A percentile compares a stretch with the other conserved stretches of the same genome.
Evolutionary conservation across 371 early-diverging fungal species (phyloP).

Genomic region (Circinella umbellata): DNA sequence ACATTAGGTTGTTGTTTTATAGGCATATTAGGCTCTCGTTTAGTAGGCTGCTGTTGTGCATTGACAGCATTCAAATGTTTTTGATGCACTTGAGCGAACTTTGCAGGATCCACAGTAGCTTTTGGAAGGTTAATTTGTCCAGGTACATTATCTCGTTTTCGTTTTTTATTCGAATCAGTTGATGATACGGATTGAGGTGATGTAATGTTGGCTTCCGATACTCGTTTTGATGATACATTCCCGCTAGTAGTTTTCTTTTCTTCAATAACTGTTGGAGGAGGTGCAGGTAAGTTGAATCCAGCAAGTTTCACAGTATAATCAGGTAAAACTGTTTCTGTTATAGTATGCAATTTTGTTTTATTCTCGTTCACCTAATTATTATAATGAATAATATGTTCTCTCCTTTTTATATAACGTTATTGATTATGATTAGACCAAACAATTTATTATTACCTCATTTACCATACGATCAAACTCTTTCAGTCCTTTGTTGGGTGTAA

Average conservation of each 20-base stretch:
- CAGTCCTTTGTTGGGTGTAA: slow-evolving; percentile 42
- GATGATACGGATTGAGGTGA: slow-evolving; percentile 38
- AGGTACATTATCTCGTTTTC: slow-evolving; percentile 50
- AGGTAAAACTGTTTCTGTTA: slow-evolving; percentile 38
- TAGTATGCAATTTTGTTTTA: slow-evolving; percentile 45
- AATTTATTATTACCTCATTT: slow-evolving; percentile 21
- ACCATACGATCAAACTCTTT: slow-evolving; percentile 41
- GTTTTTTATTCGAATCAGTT: slow-evolving; percentile 32
- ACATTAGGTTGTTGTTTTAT: background rate
- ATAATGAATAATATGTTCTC: background rate
- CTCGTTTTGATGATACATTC: slow-evolving; percentile 9
- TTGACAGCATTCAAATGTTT: slow-evolving; percentile 22
- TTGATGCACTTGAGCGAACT: slow-evolving; percentile 34
- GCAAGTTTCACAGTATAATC: slow-evolving; percentile 58
- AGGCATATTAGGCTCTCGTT: slow-evolving; percentile 7
- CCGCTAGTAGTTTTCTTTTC: background rate
- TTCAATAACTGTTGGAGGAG: slow-evolving; percentile 8
- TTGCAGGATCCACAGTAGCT: slow-evolving; percentile 40
- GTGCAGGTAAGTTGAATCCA: slow-evolving; percentile 56
- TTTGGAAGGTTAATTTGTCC: slow-evolving; percentile 46
- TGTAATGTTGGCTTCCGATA: slow-evolving; percentile 9
- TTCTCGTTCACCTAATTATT: slow-evolving; percentile 46
- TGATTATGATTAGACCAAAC: too few relatives aligned
- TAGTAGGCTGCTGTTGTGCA: slow-evolving; percentile 8
- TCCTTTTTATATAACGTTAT: background rate